Conservation (phyloP, 257 asterid genomes). For the Echites panduratus region DNA sequence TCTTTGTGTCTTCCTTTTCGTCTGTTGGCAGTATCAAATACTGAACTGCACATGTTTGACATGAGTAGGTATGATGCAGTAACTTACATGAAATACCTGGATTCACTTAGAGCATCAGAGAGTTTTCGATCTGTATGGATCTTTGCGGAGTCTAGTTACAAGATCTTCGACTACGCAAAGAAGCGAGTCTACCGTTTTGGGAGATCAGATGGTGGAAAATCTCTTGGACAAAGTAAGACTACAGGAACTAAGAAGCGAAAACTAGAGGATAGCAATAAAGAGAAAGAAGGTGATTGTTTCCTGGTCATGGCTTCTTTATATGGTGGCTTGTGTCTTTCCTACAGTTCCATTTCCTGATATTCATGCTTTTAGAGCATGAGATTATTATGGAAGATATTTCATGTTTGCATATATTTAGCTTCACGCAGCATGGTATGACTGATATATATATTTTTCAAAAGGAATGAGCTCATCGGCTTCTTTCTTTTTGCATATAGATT, state of each 20-base stretch:
- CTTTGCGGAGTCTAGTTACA: slow-evolving; percentile 96
- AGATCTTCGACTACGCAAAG: slow-evolving; percentile 90
- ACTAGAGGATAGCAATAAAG: slow-evolving; percentile 43
- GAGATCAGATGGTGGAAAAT: slow-evolving; percentile 55
- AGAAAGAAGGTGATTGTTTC: slow-evolving; percentile 49
- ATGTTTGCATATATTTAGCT: background rate
- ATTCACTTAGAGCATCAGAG: slow-evolving; percentile 96
- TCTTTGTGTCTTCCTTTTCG: background rate
- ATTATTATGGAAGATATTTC: background rate
- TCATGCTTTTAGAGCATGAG: background rate
- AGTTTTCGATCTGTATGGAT: slow-evolving; percentile 98
- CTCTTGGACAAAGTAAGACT: slow-evolving; percentile 40
- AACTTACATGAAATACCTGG: slow-evolving; percentile 88
- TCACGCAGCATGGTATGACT: background rate
- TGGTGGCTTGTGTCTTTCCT: background rate
- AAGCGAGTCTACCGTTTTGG: slow-evolving; percentile 91
- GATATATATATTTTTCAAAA: background rate
- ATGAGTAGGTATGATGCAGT: slow-evolving; percentile 90
- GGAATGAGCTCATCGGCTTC: slow-evolving; percentile 9
- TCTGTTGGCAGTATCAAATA: background rate
- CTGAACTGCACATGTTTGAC: slow-evolving; percentile 11
- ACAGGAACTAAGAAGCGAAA: slow-evolving; percentile 61
- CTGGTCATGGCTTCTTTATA: slow-evolving; percentile 2
- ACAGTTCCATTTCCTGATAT: background rate
- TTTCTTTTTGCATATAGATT: slow-evolving; percentile 32